These are phyloP conservation scores for Irineochytrium annulatum DNA, from an alignment of 192 early-diverging fungal species.

Conservation along the genomic window DNA sequence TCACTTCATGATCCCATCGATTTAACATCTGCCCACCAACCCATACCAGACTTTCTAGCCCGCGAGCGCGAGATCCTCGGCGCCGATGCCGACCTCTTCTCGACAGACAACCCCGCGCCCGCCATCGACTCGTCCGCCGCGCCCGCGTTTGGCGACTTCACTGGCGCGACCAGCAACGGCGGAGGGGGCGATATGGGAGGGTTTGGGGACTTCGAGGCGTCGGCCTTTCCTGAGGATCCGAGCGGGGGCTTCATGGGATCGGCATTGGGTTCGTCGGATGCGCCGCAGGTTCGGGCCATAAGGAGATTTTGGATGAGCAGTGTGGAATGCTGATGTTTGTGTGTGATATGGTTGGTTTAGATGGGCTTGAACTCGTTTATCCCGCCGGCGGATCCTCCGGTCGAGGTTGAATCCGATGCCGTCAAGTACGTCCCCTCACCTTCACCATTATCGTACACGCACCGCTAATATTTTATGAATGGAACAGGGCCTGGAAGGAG, in stretches of 20 bases:
- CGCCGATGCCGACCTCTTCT: slow-evolving; percentile 49
- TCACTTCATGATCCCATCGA: too few relatives aligned
- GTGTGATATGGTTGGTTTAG: neutral
- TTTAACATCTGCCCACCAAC: too few relatives aligned
- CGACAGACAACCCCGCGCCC: neutral
- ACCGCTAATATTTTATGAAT: neutral
- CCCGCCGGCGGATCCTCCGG: neutral
- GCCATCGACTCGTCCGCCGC: neutral
- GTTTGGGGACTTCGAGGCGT: slow-evolving; percentile 9
- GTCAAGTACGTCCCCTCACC: neutral
- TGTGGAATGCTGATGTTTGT: neutral
- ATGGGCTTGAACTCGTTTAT: neutral
- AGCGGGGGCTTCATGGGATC: neutral
- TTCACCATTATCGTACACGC: slow-evolving; percentile 3
- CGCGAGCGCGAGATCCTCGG: slow-evolving; percentile 49
- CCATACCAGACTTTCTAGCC: slow-evolving; percentile 53
- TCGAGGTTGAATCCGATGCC: slow-evolving; percentile 15
- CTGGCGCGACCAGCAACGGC: neutral
- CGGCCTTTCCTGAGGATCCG: too few relatives aligned
- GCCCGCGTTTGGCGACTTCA: neutral
- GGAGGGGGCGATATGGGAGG: neutral
- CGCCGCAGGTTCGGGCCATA: neutral
- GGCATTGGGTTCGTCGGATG: neutral
- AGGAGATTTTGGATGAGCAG: neutral
- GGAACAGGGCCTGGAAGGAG: slow-evolving; percentile 44